phyloP scores from a whole-genome alignment of 2,329 filamentous ascomycete genomes.

The Rosellinia necatrix region DNA sequence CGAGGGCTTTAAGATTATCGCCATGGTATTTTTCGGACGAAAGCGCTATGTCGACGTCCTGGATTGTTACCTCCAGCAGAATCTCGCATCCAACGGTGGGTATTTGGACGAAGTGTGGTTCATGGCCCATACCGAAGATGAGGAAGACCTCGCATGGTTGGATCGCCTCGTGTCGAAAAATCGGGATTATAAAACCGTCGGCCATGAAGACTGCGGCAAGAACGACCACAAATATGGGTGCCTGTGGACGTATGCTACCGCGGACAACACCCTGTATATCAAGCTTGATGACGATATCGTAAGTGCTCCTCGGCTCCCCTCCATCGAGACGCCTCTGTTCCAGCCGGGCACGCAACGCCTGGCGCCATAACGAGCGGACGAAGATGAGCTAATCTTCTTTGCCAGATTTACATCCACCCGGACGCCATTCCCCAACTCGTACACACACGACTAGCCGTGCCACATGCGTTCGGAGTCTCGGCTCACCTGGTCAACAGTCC shows the following conservation, averaged over 20 bases:
- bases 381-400: conserved; percentile 10
- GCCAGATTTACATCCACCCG: conserved; percentile 38
- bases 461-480: conserved; percentile 55
- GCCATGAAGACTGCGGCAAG: conserved; percentile 41
- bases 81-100: conserved; percentile 50
- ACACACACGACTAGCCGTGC: conserved; percentile 55
- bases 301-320: conserved; percentile 27
- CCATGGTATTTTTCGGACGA: conserved; percentile 52
- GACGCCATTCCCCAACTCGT: conserved; percentile 57
- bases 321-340: background rate
- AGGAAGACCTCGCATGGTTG: conserved; percentile 47
- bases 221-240: conserved; percentile 42
- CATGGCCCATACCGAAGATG: conserved; percentile 47
- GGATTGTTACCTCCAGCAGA: conserved; percentile 52
- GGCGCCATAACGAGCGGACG: background rate
- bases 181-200: conserved; percentile 44
- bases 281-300: conserved; percentile 53
- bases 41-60: conserved; percentile 50
- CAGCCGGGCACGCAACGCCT: background rate
- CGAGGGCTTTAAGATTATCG: conserved; percentile 45
- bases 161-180: conserved; percentile 45
- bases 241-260: conserved; percentile 40
- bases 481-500: conserved; percentile 63
- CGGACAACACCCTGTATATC: conserved; percentile 47
- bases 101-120: conserved; percentile 52